phyloP scores from a whole-genome alignment of 306 rosid species.

The Vicia villosa region DNA sequence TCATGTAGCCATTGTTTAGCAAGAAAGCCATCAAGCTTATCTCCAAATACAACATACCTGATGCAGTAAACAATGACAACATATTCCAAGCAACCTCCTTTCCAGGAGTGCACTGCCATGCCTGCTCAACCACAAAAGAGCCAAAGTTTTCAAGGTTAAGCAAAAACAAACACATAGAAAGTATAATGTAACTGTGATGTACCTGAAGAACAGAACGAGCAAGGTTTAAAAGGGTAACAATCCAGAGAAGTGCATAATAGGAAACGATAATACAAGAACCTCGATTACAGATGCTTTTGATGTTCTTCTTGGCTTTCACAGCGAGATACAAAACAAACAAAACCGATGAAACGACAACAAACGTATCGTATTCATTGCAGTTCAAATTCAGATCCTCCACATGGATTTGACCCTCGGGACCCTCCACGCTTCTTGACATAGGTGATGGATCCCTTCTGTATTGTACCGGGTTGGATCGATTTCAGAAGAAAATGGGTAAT shows the following conservation, averaged over 20 bases:
- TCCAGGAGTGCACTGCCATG: too few relatives aligned
- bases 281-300: constrained; percentile 50
- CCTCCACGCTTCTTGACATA: constrained; percentile 3
- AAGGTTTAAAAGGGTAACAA: constrained; percentile 60
- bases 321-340: constrained; percentile 56
- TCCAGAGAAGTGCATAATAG: constrained; percentile 71
- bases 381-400: constrained; percentile 29
- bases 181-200: neutral
- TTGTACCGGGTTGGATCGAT: neutral
- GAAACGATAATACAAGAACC: constrained; percentile 53
- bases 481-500: neutral
- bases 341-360: constrained; percentile 55
- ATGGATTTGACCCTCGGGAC: neutral
- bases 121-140: too few relatives aligned
- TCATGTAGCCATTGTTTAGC: constrained; percentile 59
- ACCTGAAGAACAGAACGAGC: constrained; percentile 74
- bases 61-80: too few relatives aligned
- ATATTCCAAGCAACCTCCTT: too few relatives aligned
- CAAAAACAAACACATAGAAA: neutral
- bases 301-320: constrained; percentile 57
- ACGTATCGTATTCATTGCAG: constrained; percentile 51
- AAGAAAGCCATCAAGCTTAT: constrained; percentile 68
- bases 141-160: neutral
- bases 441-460: constrained; percentile 1
- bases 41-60: constrained; percentile 69